Conservation (phyloP, 805 yeast genomes). For the Saturnispora dispora region DNA sequence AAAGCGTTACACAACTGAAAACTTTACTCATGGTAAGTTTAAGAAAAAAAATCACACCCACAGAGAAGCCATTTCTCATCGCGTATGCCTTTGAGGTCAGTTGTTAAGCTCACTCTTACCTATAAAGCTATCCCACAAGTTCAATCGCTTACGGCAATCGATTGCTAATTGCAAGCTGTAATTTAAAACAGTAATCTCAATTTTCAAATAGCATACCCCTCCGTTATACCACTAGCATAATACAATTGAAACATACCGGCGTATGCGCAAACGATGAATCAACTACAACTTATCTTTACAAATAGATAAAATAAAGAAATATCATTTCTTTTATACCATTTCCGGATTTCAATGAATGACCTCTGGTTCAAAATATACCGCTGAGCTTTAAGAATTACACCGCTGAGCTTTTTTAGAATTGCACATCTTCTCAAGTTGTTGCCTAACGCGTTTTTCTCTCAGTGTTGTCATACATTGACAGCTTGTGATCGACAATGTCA, state of each 20-base stretch:
- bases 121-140: too few species aligned
- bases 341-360: not conserved
- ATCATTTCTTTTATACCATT: not conserved
- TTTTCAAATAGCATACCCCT: too few species aligned
- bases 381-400: not conserved
- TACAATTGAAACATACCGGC: too few species aligned
- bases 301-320: not conserved
- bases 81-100: not conserved
- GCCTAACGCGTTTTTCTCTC: not conserved
- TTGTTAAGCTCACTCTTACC: too few species aligned
- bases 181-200: too few species aligned
- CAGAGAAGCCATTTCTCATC: not conserved
- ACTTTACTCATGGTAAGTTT: not conserved
- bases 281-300: too few species aligned
- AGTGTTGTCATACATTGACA: not conserved
- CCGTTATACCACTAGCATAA: too few species aligned
- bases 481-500: constrained; percentile 5
- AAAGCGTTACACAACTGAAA: not conserved
- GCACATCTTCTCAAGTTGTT: not conserved
- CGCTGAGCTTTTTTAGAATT: not conserved
- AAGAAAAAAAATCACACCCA: not conserved
- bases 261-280: too few species aligned
- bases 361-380: not conserved
- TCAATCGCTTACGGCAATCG: too few species aligned
- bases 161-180: too few species aligned